These are phyloP conservation scores for Monilinia laxa DNA, from an alignment of 2,329 filamentous ascomycete species.

Conservation along the genomic window DNA sequence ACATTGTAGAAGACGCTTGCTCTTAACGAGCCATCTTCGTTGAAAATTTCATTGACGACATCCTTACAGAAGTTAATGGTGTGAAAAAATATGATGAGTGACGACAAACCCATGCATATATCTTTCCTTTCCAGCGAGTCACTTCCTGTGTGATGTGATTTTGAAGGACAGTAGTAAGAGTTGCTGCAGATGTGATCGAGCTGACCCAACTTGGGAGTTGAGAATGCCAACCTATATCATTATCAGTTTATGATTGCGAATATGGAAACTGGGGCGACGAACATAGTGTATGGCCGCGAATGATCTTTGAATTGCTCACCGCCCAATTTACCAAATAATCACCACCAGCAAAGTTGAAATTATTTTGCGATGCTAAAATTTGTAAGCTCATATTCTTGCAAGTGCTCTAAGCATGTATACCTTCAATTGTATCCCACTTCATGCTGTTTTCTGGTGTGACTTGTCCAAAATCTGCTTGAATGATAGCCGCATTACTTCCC, in stretches of 20 bases:
- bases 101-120: conserved; percentile 50
- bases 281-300: conserved; percentile 69
- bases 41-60: conserved; percentile 64
- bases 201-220: conserved; percentile 61
- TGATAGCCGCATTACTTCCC: conserved; percentile 52
- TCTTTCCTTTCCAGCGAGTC: conserved; percentile 61
- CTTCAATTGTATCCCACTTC: conserved; percentile 63
- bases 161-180: conserved; percentile 56
- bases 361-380: conserved; percentile 42
- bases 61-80: conserved; percentile 42
- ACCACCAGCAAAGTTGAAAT: conserved; percentile 56
- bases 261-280: conserved; percentile 37
- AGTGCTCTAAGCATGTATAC: conserved; percentile 22
- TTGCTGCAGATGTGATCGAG: conserved; percentile 47
- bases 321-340: conserved; percentile 63
- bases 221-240: conserved; percentile 55
- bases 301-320: conserved; percentile 52
- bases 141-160: conserved; percentile 60
- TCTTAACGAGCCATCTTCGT: conserved; percentile 40
- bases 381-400: neutral
- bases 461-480: conserved; percentile 61
- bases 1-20: conserved; percentile 61
- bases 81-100: neutral
- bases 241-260: conserved; percentile 55
- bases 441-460: conserved; percentile 68